phyloP scores from a whole-genome alignment of 108 stramenopile genomes.

The Cyclotella atomus region DNA sequence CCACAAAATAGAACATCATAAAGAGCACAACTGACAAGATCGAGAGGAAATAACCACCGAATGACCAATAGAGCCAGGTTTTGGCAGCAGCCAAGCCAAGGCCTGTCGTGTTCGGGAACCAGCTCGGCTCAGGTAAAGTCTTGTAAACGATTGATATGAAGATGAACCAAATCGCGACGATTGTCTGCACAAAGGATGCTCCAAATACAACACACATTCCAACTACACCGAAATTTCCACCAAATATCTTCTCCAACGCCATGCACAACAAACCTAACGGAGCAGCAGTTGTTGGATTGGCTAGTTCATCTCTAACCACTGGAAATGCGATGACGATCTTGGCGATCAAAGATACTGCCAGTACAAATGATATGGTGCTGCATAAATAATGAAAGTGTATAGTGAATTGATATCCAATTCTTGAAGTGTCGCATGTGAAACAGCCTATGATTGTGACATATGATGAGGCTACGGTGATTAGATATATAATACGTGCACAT shows the following conservation, averaged over 20 bases:
- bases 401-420: conserved; percentile 20
- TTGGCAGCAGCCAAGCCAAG: conserved; percentile 48
- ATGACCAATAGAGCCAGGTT: conserved; percentile 43
- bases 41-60: conserved; percentile 35
- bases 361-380: conserved; percentile 32
- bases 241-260: conserved; percentile 44
- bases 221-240: conserved; percentile 39
- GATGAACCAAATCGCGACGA: conserved; percentile 59
- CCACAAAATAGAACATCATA: conserved; percentile 42
- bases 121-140: conserved; percentile 47
- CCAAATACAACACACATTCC: conserved; percentile 25
- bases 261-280: conserved; percentile 50
- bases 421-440: conserved; percentile 72
- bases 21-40: conserved; percentile 36
- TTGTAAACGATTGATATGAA: conserved; percentile 65
- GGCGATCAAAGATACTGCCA: conserved; percentile 26
- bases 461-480: too few species aligned
- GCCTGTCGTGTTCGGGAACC: conserved; percentile 52
- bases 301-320: conserved; percentile 50
- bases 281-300: conserved; percentile 46
- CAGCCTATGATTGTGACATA: too few species aligned
- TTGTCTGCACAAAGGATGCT: conserved; percentile 26
- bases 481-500: too few species aligned
- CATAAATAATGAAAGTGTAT: conserved; percentile 47
- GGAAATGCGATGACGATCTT: conserved; percentile 45